These are phyloP conservation scores for Phialophora verrucosa DNA, from an alignment of 2,329 filamentous ascomycete genomes.

Conservation along the genomic window DNA sequence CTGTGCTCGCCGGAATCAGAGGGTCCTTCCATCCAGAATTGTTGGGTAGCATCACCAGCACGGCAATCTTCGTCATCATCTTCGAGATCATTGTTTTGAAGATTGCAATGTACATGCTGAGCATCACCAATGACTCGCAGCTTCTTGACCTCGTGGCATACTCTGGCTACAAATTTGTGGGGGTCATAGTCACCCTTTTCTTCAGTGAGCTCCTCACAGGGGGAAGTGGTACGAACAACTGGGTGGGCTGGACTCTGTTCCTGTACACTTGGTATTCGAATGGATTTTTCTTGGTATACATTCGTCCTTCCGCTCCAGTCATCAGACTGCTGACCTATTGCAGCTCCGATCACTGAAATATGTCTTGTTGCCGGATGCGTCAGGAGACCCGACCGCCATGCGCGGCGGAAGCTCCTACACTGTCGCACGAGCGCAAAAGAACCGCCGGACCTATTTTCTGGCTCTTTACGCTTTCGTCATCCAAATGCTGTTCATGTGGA, in stretches of 20 bases:
- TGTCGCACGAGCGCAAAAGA: constrained; percentile 83
- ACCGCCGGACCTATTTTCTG: constrained; percentile 86
- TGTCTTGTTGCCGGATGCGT: constrained; percentile 85
- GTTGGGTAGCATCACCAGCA: constrained; percentile 84
- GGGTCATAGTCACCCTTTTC: constrained; percentile 86
- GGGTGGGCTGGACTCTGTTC: constrained; percentile 88
- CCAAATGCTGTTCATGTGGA: constrained; percentile 95
- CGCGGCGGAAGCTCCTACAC: constrained; percentile 64
- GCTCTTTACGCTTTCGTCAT: constrained; percentile 94
- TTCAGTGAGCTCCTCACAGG: constrained; percentile 78
- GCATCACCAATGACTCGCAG: constrained; percentile 92
- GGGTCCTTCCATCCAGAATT: constrained; percentile 94
- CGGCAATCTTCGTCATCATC: constrained; percentile 79
- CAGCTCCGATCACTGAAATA: constrained; percentile 95
- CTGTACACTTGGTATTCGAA: constrained; percentile 92
- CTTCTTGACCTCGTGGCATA: constrained; percentile 94
- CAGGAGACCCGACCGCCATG: constrained; percentile 64
- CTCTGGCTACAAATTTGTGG: constrained; percentile 98
- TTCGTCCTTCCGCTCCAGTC: not conserved
- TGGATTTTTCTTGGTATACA: constrained; percentile 85
- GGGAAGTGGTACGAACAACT: constrained; percentile 81
- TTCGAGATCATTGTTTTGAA: constrained; percentile 91
- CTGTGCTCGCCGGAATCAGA: constrained; percentile 83
- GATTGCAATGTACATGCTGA: constrained; percentile 89
- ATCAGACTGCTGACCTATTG: constrained; percentile 18